Base-by-base conservation (phyloP, 2,329 filamentous ascomycete genomes). In the Proliferodiscus dingleyae region DNA sequence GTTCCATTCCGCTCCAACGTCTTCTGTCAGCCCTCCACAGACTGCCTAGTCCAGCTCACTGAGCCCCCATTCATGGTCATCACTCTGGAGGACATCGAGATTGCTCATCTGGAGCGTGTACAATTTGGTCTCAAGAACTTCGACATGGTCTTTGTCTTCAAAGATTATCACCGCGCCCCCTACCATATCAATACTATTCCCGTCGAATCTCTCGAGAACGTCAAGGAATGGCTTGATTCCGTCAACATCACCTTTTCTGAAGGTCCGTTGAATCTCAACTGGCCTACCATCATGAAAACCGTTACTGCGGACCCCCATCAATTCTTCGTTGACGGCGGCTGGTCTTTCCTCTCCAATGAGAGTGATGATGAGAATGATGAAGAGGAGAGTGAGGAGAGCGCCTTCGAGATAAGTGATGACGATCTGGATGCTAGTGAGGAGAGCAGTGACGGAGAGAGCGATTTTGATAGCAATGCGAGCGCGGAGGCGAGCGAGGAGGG, bases 281-380 rank as follows among this genome's bases (percentile, higher is more conserved):
- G 93, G 93, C 86, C 87, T 9, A 95, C 90, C 13, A 98, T 98
- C 64, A 98, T 98, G 89, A 98, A 98, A 77, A 98, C 93, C 0
- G 90, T 98, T 21, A 91, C 87, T 16, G 83, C 86, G 28, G 90
- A 98, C 64, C 88, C 93, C 2, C 91, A 98, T 64, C 81, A 85
- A 58, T 98, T 98, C 80, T 98, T 96, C 67, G 80, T 77, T 3
- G 91, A 97, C 54, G 93, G 94, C 24, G 93, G 93, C 37, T 98
- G 93, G 93, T 85, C 81, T 2, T 97, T 98, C 78, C 67, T 98
- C 48, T 83, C 84, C 43, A 84, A 84, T 28, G 91, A 96, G 49
- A 89, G 85, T 0, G 93, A 97, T 61, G 87, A 86, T 11, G 89
- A 95, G 54, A 87, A 78, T 34, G 80, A 72, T 1, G 83, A 81